These are phyloP conservation scores for Peronospora destructor DNA, from an alignment of 352 stramenopile genomes.

Conservation along the genomic window DNA sequence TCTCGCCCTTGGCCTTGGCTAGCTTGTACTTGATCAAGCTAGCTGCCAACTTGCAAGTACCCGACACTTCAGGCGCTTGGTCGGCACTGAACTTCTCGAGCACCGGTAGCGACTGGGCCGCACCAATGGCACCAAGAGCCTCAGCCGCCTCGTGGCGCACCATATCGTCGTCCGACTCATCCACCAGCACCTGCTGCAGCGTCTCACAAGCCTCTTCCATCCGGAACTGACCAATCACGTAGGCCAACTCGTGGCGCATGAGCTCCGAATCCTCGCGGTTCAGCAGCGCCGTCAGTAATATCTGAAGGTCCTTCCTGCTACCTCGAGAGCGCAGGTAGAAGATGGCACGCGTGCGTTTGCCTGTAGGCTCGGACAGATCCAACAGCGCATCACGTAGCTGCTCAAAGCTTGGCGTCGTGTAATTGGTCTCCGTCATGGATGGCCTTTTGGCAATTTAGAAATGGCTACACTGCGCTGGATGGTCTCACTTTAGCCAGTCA, in stretches of 20 bases:
- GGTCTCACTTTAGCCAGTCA: constrained; percentile 12
- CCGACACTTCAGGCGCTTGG: constrained; percentile 84
- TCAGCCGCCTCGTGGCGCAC: constrained; percentile 93
- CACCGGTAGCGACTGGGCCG: constrained; percentile 60
- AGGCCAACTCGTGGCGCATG: constrained; percentile 97
- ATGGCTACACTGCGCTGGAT: constrained; percentile 3
- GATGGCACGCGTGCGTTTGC: constrained; percentile 88
- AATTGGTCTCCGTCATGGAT: constrained; percentile 18
- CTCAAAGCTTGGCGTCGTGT: constrained; percentile 50
- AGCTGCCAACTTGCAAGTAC: constrained; percentile 93
- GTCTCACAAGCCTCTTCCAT: constrained; percentile 74
- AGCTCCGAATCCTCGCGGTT: constrained; percentile 90
- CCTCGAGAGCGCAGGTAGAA: constrained; percentile 88
- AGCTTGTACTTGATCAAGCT: constrained; percentile 90
- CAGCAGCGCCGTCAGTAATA: constrained; percentile 65
- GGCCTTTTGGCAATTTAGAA: constrained; percentile 13
- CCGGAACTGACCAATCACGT: constrained; percentile 97
- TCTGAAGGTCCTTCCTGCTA: constrained; percentile 62
- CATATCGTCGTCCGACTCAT: constrained; percentile 88
- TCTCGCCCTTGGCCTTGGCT: constrained; percentile 41
- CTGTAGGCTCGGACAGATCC: constrained; percentile 75
- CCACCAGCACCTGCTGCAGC: constrained; percentile 69
- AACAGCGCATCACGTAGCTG: constrained; percentile 54
- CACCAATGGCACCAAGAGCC: constrained; percentile 94
- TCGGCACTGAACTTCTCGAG: constrained; percentile 84